Evolutionary conservation across 345 rosid genomes (phyloP).

Genomic region (Eucalyptus tenuipes): DNA sequence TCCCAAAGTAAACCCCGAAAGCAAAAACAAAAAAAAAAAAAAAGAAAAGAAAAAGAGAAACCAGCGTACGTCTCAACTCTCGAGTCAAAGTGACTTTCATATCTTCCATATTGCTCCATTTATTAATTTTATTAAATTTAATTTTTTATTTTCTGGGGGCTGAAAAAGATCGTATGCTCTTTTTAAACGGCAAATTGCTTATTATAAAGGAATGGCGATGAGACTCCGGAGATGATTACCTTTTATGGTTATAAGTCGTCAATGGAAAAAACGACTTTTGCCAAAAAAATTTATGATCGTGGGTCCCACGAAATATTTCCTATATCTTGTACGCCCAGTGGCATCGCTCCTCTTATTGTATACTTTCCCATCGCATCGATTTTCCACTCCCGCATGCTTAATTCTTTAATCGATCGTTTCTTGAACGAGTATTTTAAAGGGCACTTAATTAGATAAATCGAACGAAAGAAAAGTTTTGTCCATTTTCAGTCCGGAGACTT

Average conservation of each 20-base stretch:
- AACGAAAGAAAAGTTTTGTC: background rate
- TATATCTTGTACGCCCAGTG: background rate
- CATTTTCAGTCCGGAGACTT: background rate
- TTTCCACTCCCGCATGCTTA: background rate
- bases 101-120: background rate
- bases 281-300: background rate
- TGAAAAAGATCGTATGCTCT: background rate
- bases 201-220: background rate
- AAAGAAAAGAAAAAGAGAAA: rapidly evolving
- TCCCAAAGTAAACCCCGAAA: background rate
- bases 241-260: background rate
- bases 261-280: background rate
- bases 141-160: background rate
- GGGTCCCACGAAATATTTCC: background rate
- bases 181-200: background rate
- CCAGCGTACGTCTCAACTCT: background rate
- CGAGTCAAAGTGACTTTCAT: background rate
- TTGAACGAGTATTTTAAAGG: background rate
- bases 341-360: background rate
- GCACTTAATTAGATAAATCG: background rate
- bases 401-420: background rate
- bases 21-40: background rate
- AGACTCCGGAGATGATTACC: background rate
- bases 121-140: too few species aligned
- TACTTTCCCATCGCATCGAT: background rate